phyloP scores from a whole-genome alignment of 192 early-diverging fungal species.

The Backusella tuberculispora region DNA sequence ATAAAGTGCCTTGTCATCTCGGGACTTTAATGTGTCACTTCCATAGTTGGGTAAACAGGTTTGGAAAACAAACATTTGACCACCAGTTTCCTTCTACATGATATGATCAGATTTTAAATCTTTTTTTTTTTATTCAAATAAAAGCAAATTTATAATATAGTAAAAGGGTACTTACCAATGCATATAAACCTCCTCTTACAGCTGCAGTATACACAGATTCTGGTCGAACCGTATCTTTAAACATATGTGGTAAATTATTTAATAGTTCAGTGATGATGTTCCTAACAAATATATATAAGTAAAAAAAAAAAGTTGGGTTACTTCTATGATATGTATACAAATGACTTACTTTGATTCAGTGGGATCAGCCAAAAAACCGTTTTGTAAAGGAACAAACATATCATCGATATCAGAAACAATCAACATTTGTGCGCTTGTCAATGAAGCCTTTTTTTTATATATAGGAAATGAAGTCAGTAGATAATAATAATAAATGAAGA shows the following conservation, averaged over 20 bases:
- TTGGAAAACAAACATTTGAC: slow-evolving; percentile 90
- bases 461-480: not conserved
- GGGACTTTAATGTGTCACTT: slow-evolving; percentile 82
- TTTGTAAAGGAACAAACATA: slow-evolving; percentile 93
- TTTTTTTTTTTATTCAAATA: slow-evolving; percentile 3
- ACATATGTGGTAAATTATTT: slow-evolving; percentile 83
- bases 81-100: slow-evolving; percentile 71
- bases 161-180: slow-evolving; percentile 59
- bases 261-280: slow-evolving; percentile 81
- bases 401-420: slow-evolving; percentile 91
- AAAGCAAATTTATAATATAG: not conserved
- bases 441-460: slow-evolving; percentile 45
- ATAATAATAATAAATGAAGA: not conserved
- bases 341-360: slow-evolving; percentile 68
- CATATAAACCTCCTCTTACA: slow-evolving; percentile 74
- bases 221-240: slow-evolving; percentile 74
- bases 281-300: slow-evolving; percentile 41
- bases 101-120: not conserved
- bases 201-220: slow-evolving; percentile 88
- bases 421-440: slow-evolving; percentile 95
- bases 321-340: not conserved
- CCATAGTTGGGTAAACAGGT: slow-evolving; percentile 86
- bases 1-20: slow-evolving; percentile 89
- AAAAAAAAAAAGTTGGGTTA: not conserved
- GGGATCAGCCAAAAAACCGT: slow-evolving; percentile 92